Evolutionary conservation across 345 rosid genomes (phyloP), one percentile per base, ranked within the genome.

Genomic region (Diplotaxis tenuifolia): DNA sequence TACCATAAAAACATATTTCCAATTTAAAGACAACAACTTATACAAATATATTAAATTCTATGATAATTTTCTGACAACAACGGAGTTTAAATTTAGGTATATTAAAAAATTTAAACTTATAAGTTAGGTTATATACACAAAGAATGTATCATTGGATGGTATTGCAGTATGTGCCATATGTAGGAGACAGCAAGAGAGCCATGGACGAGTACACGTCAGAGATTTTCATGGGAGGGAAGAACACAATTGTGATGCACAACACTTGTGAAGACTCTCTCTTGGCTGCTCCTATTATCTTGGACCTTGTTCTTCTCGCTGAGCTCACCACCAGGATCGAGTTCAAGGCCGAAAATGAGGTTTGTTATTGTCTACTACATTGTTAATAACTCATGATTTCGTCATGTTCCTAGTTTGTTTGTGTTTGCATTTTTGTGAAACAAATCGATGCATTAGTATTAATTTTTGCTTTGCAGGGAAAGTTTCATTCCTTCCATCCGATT

Each of bases 181-280:
- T 95, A 3, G 97, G 84, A n/a, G 99, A 95, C 77, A 89, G 97
- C 88, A 92, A 95, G 90, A 87, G 97, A 67, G 99, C 99, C 32
- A 88, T 92, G 97, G 99, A 95, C 74, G 99, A 95, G 81, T 95
- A 92, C 84, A 90, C 93, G 32, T 95, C 99, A 34, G 99, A 95
- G 86, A 92, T 92, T 52, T 95, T 95, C 89, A 86, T 92, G 96
- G 99, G 99, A 67, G 99, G 99, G 34, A 83, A 70, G 78, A 95
- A 36, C 90, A 95, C 99, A 3, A 95, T 95, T 38, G 94, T 88
- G 75, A 62, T 95, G 78, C 99, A 92, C 83, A 95, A 95, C 82
- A 92, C 98, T 0, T 92, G 99, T 27, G 99, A 92, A 81, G 99
- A 92, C 82, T 92, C 98, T 56, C 96, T 95, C 27, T 81, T 95